Base-by-base conservation (phyloP, 83 land plant species). In the Picea engelmannii region DNA sequence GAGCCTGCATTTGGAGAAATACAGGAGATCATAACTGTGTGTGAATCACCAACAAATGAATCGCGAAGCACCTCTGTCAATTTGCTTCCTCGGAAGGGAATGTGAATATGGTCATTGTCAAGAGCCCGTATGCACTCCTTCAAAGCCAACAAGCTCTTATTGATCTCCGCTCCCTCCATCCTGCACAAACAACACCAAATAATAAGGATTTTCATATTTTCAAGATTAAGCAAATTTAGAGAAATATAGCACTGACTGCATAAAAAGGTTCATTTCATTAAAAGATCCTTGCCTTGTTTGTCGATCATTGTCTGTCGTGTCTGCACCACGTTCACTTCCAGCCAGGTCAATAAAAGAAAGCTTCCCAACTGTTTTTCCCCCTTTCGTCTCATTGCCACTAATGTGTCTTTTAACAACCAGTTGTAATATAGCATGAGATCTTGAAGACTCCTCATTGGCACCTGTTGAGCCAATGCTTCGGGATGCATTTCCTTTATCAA, bases 251-350 rank as follows among this genome's bases (percentile, higher is more conserved):
- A 55, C 58, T 55, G 3, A 18, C 77, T 40, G 77, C 21, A 12
- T 9, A 47, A 47, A 42, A n/a, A 74, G n/a, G 59, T 44, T 74
- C 17, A 21, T 13, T 44, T 74, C 27, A 21, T 13, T 44, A 47
- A 74, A 74, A 6, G 9, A 10, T 4, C 7, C 58, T 74, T 74
- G 92, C 99, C 99, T 85, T 61, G 99, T 98, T 78, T 96, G 99
- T 4, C 99, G 90, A 75, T 98, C 99, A 90, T 98, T 98, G 76
- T 98, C 99, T 40, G 99, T 98, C 24, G 99, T 98, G 78, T 98
- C 99, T 80, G 99, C 99, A 63, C 99, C 99, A 82, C 99, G 96
- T 83, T 98, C 99, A 89, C 99, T 98, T 49, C 99, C 99, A 87
- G 99, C 99, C 49, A 98, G 93, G 86, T 98, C 99, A 92, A 98